Percentiles rank a stretch among this genome's conserved stretches.
These are phyloP conservation scores for Phialophora verrucosa DNA, from an alignment of 2,329 filamentous ascomycete species.

Conservation along the genomic window DNA sequence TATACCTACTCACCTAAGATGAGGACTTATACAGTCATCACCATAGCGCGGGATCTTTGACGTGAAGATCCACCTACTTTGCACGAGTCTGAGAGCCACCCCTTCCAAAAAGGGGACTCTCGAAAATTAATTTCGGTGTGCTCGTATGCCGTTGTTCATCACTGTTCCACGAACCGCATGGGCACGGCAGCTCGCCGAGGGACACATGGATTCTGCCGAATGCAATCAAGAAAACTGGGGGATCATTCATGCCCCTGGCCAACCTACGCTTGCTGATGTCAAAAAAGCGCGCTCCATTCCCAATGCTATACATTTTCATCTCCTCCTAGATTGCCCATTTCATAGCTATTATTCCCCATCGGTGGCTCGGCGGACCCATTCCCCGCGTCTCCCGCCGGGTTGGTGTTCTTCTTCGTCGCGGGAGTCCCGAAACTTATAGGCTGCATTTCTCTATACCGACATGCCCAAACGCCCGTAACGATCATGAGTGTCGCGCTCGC, in stretches of 20 bases:
- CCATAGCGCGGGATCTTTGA: background rate
- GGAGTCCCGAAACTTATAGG: conserved; percentile 83
- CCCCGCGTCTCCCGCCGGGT: background rate
- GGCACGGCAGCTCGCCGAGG: background rate
- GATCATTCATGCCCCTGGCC: background rate
- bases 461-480: conserved; percentile 83
- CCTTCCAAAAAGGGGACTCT: background rate
- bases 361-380: conserved; percentile 3
- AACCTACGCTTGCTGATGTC: background rate
- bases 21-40: background rate
- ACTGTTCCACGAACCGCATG: background rate
- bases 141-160: background rate
- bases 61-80: background rate
- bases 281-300: background rate
- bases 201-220: background rate
- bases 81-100: background rate
- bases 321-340: conserved; percentile 5
- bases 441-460: conserved; percentile 84
- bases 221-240: background rate
- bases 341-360: conserved; percentile 2
- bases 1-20: background rate
- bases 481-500: conserved; percentile 68
- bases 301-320: conserved; percentile 12
- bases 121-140: background rate
- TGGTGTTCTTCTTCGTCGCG: conserved; percentile 9